Evolutionary conservation across 140 eudicot genomes (phyloP).

Genomic region (Anethum foeniculum): DNA sequence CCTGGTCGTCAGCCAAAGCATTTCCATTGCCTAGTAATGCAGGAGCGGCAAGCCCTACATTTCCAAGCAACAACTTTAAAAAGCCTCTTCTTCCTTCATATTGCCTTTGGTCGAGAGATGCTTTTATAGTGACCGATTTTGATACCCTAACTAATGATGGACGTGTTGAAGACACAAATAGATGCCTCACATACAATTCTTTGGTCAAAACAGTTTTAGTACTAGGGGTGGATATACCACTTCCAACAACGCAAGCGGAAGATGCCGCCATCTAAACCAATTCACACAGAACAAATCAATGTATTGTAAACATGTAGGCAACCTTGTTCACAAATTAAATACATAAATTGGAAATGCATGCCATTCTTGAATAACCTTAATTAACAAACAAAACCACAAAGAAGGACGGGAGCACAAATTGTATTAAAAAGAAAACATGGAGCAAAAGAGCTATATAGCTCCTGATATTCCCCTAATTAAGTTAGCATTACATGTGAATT

Average conservation of each 20-base stretch:
- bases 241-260: conserved; percentile 68
- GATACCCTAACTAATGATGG: conserved; percentile 35
- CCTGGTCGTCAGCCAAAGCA: conserved; percentile 86
- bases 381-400: not conserved
- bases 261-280: conserved; percentile 54
- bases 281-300: not conserved
- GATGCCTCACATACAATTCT: conserved; percentile 36
- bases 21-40: conserved; percentile 45
- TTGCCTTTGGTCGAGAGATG: conserved; percentile 45
- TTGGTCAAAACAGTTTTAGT: conserved; percentile 27
- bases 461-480: too few species aligned
- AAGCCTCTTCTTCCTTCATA: conserved; percentile 74
- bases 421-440: not conserved
- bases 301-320: not conserved
- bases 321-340: not conserved
- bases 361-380: not conserved
- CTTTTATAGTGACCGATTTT: conserved; percentile 36
- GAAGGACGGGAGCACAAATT: not conserved
- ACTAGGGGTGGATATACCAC: conserved; percentile 38
- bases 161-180: conserved; percentile 27
- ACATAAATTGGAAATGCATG: too few species aligned
- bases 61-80: conserved; percentile 59
- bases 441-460: not conserved
- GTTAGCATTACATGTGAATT: not conserved
- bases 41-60: conserved; percentile 56